Base-by-base conservation (phyloP, 78 protist species). In the Neovahlkampfia damariscottae region DNA sequence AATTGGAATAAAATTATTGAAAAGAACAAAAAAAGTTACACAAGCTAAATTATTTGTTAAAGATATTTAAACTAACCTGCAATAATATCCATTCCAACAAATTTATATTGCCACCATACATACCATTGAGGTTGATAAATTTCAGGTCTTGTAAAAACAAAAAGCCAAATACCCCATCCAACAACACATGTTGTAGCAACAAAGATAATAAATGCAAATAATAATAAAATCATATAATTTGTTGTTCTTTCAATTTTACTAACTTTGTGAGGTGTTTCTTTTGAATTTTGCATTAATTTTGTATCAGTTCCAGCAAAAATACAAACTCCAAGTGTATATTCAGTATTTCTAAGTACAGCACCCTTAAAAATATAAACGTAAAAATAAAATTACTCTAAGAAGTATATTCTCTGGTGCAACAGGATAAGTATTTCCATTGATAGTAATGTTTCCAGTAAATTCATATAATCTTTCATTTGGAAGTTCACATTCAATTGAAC, bases 401-500 rank as follows among this genome's bases (percentile, higher is more conserved):
- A 78, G 50, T 2, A 78, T 30, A 27, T 78, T 5, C 41, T 78
- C 66, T 74, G 71, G 7, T 70, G 75, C 1, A 59, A 74, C 38
- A 5, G 82, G 40, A 74, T 50, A 58, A 2, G 34, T 10, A n/a
- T 29, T n/a, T n/a, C 39, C 73, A 31, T 71, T 28, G 73, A 86
- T 37, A 30, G 50, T 50, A 41, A 86, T 38, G 1, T 80, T 34
- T 38, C 87, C 90, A 74, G 81, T 69, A 83, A 77, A 86, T 7
- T 59, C 75, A 38, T 86, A 86, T 19, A 86, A 74, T 19, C 77
- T 77, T 29, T 82, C 76, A 82, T 86, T 82, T 62, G 90, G 90
- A 74, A 82, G 87, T 40, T 86, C 90, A 32, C 90, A 86, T 30
- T 80, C 90, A 9, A 86, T 30, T 32, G 80, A 29, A 6, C 87